Base-by-base conservation (phyloP, 208 protist species). In the Leishmania turanica region DNA sequence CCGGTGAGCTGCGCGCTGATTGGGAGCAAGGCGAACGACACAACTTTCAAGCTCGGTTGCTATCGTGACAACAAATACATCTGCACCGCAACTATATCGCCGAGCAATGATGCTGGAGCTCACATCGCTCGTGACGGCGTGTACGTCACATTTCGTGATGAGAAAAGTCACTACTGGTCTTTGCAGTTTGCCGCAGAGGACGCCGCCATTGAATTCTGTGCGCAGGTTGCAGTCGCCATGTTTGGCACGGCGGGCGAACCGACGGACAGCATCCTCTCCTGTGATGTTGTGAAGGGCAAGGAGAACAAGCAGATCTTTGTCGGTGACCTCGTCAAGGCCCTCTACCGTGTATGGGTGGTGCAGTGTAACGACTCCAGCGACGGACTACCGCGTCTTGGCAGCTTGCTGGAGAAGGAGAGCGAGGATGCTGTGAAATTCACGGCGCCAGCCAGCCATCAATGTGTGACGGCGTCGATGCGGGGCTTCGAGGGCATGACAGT, bases 401-500 rank as follows among this genome's bases (percentile, higher is more conserved):
- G 92, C 65, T 83, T 88, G 54, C 84, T 96, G 6, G 90, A 96
- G 51, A 86, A 88, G n/a, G 87, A 89, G 40, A 68, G 83, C 31
- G 88, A 90, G 37, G 90, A 89, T 82, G 76, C 84, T 0, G 83
- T 80, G 56, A 89, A 87, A 60, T 79, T 91, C 51, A 83, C 54
- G 34, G 88, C 89, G 17, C 92, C 90, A n/a, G 82, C 89, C 6
- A 96, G 89, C 80, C 88, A 96, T 78, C 79, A 91, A 49, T 87
- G 84, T 79, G 88, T 95, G 34, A 87, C 82, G 0, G 19, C 89
- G 2, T 70, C 78, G 13, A 95, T 94, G 91, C 92, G 92, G 68
- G 91, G 91, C 0, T 97, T 97, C 89, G 93, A 97, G 82, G 91
- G 92, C 17, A 90, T 94, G 87, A 47, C 93, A 19, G 84, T 95